A percentile compares a stretch with the other conserved stretches of the same genome.
These are phyloP conservation scores for Anthostomella pinea DNA, from an alignment of 2,329 filamentous ascomycete genomes.

Conservation along the genomic window DNA sequence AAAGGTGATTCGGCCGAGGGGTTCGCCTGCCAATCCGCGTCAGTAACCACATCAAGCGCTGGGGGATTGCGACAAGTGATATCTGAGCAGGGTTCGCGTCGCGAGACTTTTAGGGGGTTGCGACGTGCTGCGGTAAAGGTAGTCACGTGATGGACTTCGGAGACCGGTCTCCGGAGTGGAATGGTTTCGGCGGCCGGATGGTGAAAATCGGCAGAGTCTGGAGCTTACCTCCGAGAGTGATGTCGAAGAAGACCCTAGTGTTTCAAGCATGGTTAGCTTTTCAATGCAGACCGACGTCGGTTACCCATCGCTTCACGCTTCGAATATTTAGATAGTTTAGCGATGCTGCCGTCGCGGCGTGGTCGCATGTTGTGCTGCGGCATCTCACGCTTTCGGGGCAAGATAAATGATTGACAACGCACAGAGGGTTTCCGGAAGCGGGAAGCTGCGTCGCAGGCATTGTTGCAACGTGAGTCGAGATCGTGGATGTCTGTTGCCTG, in stretches of 20 bases:
- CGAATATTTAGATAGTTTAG: not conserved
- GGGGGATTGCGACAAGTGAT: no score
- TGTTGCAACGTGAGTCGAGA: not conserved
- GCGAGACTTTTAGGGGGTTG: not conserved
- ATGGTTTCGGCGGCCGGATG: not conserved
- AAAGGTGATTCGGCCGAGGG: conserved; percentile 82
- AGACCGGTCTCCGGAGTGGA: not conserved
- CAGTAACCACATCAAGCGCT: no score
- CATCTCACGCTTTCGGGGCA: not conserved
- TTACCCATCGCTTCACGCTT: not conserved
- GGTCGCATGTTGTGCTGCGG: not conserved
- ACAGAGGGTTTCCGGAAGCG: conserved; percentile 43
- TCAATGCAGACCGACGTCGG: no score
- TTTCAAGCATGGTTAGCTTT: no score
- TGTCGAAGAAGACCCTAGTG: conserved; percentile 68
- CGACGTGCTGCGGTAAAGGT: not conserved
- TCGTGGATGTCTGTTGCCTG: not conserved
- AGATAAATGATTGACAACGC: conserved; percentile 29
- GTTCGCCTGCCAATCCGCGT: conserved; percentile 64
- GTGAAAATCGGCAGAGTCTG: no score
- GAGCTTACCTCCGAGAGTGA: conserved; percentile 70
- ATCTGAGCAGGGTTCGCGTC: not conserved
- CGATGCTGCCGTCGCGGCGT: not conserved
- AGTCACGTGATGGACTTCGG: not conserved
- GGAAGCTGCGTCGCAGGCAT: conserved; percentile 39